Conservation (phyloP, 1,139 yeast species). For the Eremothecium cymbalariae region DNA sequence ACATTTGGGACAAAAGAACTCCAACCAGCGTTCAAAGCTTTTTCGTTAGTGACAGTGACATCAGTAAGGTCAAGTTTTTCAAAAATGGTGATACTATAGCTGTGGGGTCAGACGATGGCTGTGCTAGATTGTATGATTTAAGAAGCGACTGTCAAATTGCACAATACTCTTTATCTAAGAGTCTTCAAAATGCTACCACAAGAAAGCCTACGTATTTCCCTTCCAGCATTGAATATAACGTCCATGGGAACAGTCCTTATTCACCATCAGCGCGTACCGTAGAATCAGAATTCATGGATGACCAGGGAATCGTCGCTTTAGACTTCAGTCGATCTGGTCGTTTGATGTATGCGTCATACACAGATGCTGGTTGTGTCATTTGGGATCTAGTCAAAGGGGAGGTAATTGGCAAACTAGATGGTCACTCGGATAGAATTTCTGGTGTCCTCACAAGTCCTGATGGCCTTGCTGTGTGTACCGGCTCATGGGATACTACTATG, state of each 20-base stretch:
- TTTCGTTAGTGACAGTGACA: slow-evolving; percentile 55
- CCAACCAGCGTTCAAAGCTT: slow-evolving; percentile 51
- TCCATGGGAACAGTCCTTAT: slow-evolving; percentile 10
- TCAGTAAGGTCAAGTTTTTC: slow-evolving; percentile 56
- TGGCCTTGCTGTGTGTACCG: slow-evolving; percentile 65
- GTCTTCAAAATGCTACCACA: slow-evolving; percentile 13
- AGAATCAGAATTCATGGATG: slow-evolving; percentile 36
- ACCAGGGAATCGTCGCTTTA: slow-evolving; percentile 59
- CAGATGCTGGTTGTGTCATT: slow-evolving; percentile 64
- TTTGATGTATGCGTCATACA: slow-evolving; percentile 63
- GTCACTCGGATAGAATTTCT: slow-evolving; percentile 54
- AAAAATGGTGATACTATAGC: slow-evolving; percentile 64
- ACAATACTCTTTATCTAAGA: slow-evolving; percentile 39
- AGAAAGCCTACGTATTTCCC: slow-evolving; percentile 17
- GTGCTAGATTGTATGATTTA: slow-evolving; percentile 63
- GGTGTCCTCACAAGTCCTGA: slow-evolving; percentile 63
- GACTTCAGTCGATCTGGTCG: slow-evolving; percentile 75
- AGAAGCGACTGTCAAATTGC: slow-evolving; percentile 69
- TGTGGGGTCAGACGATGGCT: slow-evolving; percentile 75
- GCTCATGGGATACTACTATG: slow-evolving; percentile 63
- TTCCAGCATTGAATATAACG: slow-evolving; percentile 9
- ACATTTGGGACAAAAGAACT: slow-evolving; percentile 62
- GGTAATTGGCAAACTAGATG: slow-evolving; percentile 52
- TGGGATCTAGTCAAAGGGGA: slow-evolving; percentile 73
- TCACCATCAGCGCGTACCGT: slow-evolving; percentile 18